Conservation (phyloP, 2,329 filamentous ascomycete genomes). For the Monosporascus sp. region DNA sequence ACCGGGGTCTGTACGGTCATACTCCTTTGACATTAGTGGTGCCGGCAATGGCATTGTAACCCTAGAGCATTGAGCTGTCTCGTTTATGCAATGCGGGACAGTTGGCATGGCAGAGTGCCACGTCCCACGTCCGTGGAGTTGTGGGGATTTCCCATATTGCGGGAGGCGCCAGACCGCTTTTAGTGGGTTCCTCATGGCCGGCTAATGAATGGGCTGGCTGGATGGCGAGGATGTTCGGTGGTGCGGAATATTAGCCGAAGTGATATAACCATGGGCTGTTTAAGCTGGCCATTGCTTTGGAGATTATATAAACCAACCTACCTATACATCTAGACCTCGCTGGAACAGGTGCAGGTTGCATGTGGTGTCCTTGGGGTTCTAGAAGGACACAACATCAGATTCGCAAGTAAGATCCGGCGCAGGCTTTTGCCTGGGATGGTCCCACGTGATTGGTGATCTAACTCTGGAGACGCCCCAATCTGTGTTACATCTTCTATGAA, state of each 20-base stretch:
- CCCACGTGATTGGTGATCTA: background rate
- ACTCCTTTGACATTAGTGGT: background rate
- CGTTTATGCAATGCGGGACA: slow-evolving; percentile 34
- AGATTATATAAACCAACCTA: no score
- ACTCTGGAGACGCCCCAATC: no score
- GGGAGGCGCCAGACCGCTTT: background rate
- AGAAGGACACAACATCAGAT: background rate
- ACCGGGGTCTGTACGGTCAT: background rate
- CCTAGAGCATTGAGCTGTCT: slow-evolving; percentile 8
- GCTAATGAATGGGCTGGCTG: no score
- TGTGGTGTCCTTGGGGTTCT: background rate
- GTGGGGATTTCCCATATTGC: slow-evolving; percentile 1
- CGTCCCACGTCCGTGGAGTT: slow-evolving; percentile 20
- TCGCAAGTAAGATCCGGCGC: background rate
- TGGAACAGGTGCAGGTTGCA: no score
- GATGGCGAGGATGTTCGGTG: no score
- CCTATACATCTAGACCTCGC: no score
- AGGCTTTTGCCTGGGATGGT: background rate
- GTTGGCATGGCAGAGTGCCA: slow-evolving; percentile 28
- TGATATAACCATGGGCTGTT: no score
- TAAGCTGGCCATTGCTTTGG: no score
- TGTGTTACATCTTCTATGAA: no score
- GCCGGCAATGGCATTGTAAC: background rate
- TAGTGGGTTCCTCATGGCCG: no score
- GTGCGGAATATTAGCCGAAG: no score